Evolutionary conservation across 805 yeast species (phyloP).

Genomic region (Candida gorgasii): DNA sequence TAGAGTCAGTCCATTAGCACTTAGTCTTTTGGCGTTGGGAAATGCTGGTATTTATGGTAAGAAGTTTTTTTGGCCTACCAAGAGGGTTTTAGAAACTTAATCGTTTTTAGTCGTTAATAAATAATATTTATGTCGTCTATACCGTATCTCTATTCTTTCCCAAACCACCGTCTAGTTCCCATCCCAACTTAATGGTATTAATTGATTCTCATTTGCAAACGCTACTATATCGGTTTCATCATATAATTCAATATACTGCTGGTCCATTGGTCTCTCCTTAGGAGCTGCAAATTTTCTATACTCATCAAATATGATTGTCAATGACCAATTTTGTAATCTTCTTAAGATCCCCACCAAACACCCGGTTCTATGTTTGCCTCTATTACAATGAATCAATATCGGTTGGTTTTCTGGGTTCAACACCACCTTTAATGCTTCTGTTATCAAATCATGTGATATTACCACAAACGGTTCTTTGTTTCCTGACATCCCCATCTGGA

Average conservation of each 20-base stretch:
- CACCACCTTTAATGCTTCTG: constrained; percentile 78
- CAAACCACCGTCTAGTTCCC: neutral
- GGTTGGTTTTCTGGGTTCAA: constrained; percentile 89
- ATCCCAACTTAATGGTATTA: constrained; percentile 74
- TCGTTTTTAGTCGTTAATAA: too few relatives aligned
- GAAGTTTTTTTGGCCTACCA: constrained; percentile 54
- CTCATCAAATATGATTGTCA: constrained; percentile 93
- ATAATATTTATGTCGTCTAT: neutral
- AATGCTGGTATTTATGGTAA: constrained; percentile 71
- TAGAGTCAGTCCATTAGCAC: constrained; percentile 60
- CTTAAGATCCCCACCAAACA: constrained; percentile 93
- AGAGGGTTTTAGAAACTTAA: constrained; percentile 1
- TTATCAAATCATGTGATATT: constrained; percentile 62
- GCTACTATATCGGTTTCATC: constrained; percentile 62
- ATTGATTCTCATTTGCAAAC: constrained; percentile 50
- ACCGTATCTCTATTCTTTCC: neutral
- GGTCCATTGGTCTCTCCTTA: constrained; percentile 92
- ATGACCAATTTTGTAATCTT: constrained; percentile 86
- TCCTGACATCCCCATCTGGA: constrained; percentile 91
- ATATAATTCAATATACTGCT: constrained; percentile 90
- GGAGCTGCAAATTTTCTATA: constrained; percentile 94
- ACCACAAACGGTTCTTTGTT: constrained; percentile 94
- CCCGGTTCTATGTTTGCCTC: constrained; percentile 97
- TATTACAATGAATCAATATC: constrained; percentile 86
- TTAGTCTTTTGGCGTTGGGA: constrained; percentile 58